These are phyloP conservation scores for Dalbergia oliveri DNA, from an alignment of 306 rosid genomes.

Conservation along the genomic window DNA sequence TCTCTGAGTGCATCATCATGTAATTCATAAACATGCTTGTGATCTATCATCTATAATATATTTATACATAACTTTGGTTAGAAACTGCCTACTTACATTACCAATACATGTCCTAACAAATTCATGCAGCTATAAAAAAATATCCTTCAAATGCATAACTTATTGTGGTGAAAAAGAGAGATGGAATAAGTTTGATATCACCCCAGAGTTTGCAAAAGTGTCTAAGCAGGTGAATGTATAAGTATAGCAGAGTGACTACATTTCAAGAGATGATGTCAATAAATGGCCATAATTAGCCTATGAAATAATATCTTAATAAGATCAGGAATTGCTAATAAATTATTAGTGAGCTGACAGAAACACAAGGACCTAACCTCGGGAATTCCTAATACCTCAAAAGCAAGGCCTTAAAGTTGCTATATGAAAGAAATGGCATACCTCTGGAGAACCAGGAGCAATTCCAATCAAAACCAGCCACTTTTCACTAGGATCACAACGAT, in stretches of 20 bases:
- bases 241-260: conserved; percentile 12
- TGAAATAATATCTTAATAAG: background rate
- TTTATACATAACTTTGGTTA: too few species aligned
- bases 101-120: background rate
- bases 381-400: background rate
- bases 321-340: background rate
- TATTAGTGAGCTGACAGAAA: conserved; percentile 25
- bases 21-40: too few species aligned
- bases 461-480: conserved; percentile 73
- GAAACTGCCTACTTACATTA: too few species aligned
- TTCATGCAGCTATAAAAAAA: conserved; percentile 18
- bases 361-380: too few species aligned
- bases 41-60: too few species aligned
- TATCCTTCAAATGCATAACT: conserved; percentile 4
- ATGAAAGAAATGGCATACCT: conserved; percentile 50
- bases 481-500: conserved; percentile 68
- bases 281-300: conserved; percentile 21
- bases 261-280: conserved; percentile 5
- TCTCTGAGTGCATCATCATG: too few species aligned
- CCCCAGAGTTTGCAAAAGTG: conserved; percentile 5
- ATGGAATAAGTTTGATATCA: background rate
- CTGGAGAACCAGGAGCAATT: conserved; percentile 71
- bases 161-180: conserved; percentile 20
- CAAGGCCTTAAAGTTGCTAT: background rate
- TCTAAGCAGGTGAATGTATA: conserved; percentile 1